Evolutionary conservation across 768 basidiomycete genomes (phyloP).

Genomic region (Pulveroboletus ravenelii): DNA sequence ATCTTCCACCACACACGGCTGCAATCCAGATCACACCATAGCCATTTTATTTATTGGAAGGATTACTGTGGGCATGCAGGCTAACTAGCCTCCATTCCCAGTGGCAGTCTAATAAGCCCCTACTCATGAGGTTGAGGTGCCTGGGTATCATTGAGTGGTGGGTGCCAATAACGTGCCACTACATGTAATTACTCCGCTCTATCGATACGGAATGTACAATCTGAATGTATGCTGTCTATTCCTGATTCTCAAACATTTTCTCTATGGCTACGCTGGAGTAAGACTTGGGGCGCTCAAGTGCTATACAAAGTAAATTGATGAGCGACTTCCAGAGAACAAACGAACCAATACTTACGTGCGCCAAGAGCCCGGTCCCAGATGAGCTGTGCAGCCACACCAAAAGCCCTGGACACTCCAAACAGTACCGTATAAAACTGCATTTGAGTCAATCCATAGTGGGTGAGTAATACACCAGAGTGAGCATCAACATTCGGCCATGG

Average conservation of each 20-base stretch:
- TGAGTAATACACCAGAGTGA: conserved; percentile 87
- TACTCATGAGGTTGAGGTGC: too few species aligned
- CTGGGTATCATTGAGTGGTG: too few species aligned
- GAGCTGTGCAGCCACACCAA: conserved; percentile 83
- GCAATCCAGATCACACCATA: too few species aligned
- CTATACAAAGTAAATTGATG: conserved; percentile 29
- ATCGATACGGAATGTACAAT: neutral
- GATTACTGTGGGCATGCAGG: too few species aligned
- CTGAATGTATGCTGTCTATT: conserved; percentile 4
- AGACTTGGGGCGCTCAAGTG: conserved; percentile 88
- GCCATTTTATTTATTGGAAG: too few species aligned
- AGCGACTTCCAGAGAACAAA: neutral
- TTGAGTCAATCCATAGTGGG: conserved; percentile 80
- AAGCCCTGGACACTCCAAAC: conserved; percentile 94
- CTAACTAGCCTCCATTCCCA: too few species aligned
- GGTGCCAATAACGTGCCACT: too few species aligned
- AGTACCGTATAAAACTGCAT: conserved; percentile 98
- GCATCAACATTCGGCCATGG: conserved; percentile 98
- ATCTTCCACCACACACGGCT: too few species aligned
- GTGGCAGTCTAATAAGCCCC: too few species aligned
- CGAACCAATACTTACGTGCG: conserved; percentile 59
- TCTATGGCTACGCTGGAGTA: conserved; percentile 79
- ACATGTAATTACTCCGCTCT: neutral
- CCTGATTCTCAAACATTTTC: conserved; percentile 60
- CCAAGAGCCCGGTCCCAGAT: conserved; percentile 93